These are phyloP conservation scores for Mycena polygramma DNA, from an alignment of 768 basidiomycete genomes.

Conservation along the genomic window DNA sequence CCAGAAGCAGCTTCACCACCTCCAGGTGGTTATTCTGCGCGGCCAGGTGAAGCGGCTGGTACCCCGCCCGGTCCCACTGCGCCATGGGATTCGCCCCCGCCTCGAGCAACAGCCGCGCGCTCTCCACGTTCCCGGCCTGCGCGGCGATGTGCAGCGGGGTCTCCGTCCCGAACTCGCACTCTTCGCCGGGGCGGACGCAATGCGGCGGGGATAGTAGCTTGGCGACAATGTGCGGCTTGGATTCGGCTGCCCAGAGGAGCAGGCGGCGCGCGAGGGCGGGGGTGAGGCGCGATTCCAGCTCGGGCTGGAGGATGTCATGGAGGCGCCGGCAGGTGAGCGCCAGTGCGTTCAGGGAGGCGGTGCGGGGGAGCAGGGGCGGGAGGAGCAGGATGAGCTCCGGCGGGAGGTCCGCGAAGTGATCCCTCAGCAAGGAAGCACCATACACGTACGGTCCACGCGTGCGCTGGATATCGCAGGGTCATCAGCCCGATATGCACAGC, in stretches of 20 bases:
- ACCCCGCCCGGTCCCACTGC: neutral
- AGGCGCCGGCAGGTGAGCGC: too few species aligned
- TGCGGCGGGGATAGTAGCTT: slow-evolving; percentile 23
- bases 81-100: slow-evolving; percentile 15
- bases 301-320: slow-evolving; percentile 7
- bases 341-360: too few species aligned
- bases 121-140: slow-evolving; percentile 4
- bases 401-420: too few species aligned
- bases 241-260: slow-evolving; percentile 12
- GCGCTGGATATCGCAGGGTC: too few species aligned
- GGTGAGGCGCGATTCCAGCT: slow-evolving; percentile 25
- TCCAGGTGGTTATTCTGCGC: slow-evolving; percentile 1
- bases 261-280: neutral
- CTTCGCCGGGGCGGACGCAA: neutral
- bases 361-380: too few species aligned
- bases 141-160: slow-evolving; percentile 24
- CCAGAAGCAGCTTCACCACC: slow-evolving; percentile 14
- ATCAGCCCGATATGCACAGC: too few species aligned
- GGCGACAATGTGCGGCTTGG: slow-evolving; percentile 20
- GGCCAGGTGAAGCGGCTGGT: slow-evolving; percentile 23
- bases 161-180: neutral
- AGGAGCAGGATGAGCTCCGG: too few species aligned
- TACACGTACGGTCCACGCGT: too few species aligned
- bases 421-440: too few species aligned
- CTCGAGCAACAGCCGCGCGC: slow-evolving; percentile 13